A percentile compares a stretch with the other conserved stretches of the same genome.
Evolutionary conservation across 2,329 filamentous ascomycete species (phyloP).

Genomic region (Periconia sp.): DNA sequence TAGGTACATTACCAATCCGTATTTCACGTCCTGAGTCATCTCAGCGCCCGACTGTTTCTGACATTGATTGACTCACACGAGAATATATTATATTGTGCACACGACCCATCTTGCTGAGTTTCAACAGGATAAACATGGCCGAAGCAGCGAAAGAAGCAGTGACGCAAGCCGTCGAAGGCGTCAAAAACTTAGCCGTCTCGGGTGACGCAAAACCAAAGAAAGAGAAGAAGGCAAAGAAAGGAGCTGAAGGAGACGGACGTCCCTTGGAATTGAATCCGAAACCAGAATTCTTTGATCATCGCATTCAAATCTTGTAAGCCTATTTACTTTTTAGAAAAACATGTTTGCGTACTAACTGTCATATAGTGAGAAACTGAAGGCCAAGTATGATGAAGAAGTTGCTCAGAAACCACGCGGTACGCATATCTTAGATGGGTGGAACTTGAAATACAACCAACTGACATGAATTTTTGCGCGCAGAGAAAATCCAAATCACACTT

Average conservation of each 20-base stretch:
- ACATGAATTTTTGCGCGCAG: conserved; percentile 32
- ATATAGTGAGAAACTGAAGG: conserved; percentile 73
- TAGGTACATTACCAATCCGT: not conserved
- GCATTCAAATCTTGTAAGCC: conserved; percentile 72
- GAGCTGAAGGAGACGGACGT: conserved; percentile 40
- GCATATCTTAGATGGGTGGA: conserved; percentile 4
- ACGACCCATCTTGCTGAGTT: conserved; percentile 22
- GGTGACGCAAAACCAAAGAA: conserved; percentile 44
- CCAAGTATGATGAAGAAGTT: conserved; percentile 76
- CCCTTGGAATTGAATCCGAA: conserved; percentile 54
- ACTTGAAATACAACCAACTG: conserved; percentile 10
- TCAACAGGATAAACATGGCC: conserved; percentile 43
- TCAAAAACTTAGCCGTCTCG: conserved; percentile 61
- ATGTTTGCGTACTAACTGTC: conserved; percentile 10
- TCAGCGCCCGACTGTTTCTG: not conserved
- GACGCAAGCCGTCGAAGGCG: conserved; percentile 56
- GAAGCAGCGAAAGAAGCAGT: conserved; percentile 55
- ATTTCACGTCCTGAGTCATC: conserved; percentile 9
- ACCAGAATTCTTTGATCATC: conserved; percentile 78
- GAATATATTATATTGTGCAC: conserved; percentile 13
- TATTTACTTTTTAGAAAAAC: not conserved
- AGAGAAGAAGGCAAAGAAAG: conserved; percentile 50
- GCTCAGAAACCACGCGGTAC: conserved; percentile 63
- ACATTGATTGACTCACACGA: conserved; percentile 30
- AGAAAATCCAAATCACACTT: conserved; percentile 73